Conservation (phyloP, 139 green algal species). For the Marvania coccoides region DNA sequence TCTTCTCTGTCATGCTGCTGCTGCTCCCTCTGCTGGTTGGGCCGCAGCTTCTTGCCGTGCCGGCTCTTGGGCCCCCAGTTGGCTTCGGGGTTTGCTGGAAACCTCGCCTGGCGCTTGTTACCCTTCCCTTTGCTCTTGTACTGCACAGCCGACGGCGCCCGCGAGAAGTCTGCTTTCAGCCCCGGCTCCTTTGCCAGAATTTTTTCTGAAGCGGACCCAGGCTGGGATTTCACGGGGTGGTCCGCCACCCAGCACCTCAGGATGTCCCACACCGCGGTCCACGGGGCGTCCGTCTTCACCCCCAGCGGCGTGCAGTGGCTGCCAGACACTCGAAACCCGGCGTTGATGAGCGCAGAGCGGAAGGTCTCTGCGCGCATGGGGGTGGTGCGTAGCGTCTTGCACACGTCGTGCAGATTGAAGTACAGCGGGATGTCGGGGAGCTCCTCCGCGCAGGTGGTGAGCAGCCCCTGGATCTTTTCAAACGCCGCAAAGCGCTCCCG, state of each 20-base stretch:
- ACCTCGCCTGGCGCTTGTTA: conserved; percentile 48
- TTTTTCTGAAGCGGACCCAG: conserved; percentile 29
- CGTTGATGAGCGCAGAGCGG: conserved; percentile 85
- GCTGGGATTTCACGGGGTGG: conserved; percentile 41
- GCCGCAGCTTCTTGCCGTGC: not conserved
- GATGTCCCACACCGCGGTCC: conserved; percentile 75
- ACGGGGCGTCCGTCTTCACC: conserved; percentile 92
- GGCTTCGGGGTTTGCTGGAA: conserved; percentile 77
- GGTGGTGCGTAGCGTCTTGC: conserved; percentile 63
- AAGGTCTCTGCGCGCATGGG: conserved; percentile 60
- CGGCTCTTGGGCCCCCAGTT: conserved; percentile 81
- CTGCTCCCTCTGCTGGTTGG: not conserved
- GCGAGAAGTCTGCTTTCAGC: conserved; percentile 67
- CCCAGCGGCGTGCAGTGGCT: conserved; percentile 83
- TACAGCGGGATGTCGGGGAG: conserved; percentile 79
- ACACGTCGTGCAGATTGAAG: conserved; percentile 72
- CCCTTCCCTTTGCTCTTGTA: conserved; percentile 30
- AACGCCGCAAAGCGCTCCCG: conserved; percentile 23
- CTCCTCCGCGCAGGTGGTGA: conserved; percentile 71
- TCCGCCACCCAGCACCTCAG: conserved; percentile 77
- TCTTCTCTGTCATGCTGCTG: not conserved
- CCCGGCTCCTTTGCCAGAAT: conserved; percentile 66
- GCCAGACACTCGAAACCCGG: conserved; percentile 63
- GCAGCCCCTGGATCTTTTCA: conserved; percentile 63
- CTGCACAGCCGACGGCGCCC: conserved; percentile 30